phyloP scores from a whole-genome alignment of 2,329 filamentous ascomycete species.

The Cordyceps cicadae region DNA sequence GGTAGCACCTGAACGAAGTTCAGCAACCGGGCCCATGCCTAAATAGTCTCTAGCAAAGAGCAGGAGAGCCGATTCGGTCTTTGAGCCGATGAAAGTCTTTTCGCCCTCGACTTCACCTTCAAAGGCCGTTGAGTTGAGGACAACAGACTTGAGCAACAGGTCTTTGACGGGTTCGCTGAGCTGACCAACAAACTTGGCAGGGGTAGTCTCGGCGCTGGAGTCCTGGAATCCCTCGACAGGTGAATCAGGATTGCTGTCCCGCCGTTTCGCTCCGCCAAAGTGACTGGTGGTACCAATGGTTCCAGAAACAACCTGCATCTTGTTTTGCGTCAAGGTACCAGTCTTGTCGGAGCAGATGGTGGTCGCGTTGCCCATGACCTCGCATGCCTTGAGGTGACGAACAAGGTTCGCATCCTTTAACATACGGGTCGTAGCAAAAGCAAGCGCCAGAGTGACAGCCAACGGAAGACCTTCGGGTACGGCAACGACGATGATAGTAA shows the following conservation, averaged over 20 bases:
- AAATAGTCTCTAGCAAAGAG: constrained; percentile 59
- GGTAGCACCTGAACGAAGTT: constrained; percentile 52
- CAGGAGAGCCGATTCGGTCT: constrained; percentile 69
- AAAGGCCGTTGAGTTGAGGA: constrained; percentile 65
- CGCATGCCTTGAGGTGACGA: constrained; percentile 66
- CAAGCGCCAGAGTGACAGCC: constrained; percentile 68
- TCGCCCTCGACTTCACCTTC: constrained; percentile 63
- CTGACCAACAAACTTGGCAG: constrained; percentile 38
- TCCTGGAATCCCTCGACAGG: constrained; percentile 18
- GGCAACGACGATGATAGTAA: constrained; percentile 72
- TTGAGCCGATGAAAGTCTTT: constrained; percentile 63
- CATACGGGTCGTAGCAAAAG: constrained; percentile 71
- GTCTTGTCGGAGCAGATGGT: constrained; percentile 64
- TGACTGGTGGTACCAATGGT: constrained; percentile 47
- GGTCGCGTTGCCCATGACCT: constrained; percentile 74
- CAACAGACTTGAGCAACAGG: constrained; percentile 50
- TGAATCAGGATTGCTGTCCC: constrained; percentile 18
- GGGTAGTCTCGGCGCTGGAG: constrained; percentile 29
- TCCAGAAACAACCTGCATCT: constrained; percentile 58
- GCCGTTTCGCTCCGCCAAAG: constrained; percentile 37
- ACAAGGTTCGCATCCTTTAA: constrained; percentile 70
- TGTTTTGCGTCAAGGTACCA: constrained; percentile 59
- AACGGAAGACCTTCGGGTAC: constrained; percentile 71
- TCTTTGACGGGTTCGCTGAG: constrained; percentile 41
- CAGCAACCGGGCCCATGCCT: constrained; percentile 55